Evolutionary conservation across 2,329 filamentous ascomycete species (phyloP).

Genomic region (Penicillium sp.): DNA sequence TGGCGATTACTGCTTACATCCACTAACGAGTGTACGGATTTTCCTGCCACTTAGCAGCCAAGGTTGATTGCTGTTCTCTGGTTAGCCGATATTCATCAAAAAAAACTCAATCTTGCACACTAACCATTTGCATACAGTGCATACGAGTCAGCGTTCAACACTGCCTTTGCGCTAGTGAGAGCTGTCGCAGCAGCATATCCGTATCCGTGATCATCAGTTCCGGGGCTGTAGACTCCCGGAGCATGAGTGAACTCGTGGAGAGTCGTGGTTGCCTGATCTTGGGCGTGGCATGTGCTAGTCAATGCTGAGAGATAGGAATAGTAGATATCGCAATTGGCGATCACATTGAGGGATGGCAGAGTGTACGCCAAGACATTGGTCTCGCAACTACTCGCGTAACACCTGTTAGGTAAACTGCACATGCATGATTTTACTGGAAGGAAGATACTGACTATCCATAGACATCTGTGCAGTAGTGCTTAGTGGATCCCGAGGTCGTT

Average conservation of each 20-base stretch:
- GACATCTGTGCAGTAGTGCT: conserved; percentile 60
- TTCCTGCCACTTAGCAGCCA: conserved; percentile 11
- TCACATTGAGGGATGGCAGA: conserved; percentile 52
- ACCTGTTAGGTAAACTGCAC: neutral
- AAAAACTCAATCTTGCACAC: neutral
- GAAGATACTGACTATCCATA: conserved; percentile 40
- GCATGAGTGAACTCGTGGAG: conserved; percentile 67
- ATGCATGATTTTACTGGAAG: neutral
- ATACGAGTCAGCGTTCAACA: conserved; percentile 65
- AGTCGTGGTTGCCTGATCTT: conserved; percentile 65
- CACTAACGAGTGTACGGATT: neutral
- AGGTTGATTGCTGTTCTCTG: conserved; percentile 18
- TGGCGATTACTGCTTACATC: neutral
- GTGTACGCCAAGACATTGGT: conserved; percentile 61
- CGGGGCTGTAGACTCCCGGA: conserved; percentile 53
- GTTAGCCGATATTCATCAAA: neutral
- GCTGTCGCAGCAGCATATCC: conserved; percentile 53
- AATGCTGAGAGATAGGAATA: conserved; percentile 50
- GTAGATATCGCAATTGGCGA: conserved; percentile 64
- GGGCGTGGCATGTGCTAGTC: conserved; percentile 56
- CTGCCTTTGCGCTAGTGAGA: conserved; percentile 51
- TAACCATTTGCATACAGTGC: conserved; percentile 54
- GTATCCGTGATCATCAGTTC: conserved; percentile 60
- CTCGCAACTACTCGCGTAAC: conserved; percentile 39
- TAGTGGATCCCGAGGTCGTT: conserved; percentile 49